Percentiles rank a stretch among this genome's conserved stretches.
Conservation (phyloP, 1,284 basidiomycete genomes). For the Fomitopsis betulina region DNA sequence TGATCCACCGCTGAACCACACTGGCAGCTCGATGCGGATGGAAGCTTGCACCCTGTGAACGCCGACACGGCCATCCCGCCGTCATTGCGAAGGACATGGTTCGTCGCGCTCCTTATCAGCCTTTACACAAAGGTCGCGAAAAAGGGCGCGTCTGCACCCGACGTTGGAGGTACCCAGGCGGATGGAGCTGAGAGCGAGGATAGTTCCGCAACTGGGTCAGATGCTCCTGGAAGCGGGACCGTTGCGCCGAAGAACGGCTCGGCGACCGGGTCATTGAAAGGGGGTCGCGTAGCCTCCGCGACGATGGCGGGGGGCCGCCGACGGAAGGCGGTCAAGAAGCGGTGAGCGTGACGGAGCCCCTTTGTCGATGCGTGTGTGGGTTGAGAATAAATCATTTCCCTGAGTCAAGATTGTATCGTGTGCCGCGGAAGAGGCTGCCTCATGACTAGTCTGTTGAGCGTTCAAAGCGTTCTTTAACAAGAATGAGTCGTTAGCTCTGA, state of each 20-base stretch:
- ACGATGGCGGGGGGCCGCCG: slow-evolving; percentile 56
- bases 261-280: slow-evolving; percentile 13
- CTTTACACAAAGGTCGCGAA: slow-evolving; percentile 30
- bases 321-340: slow-evolving; percentile 46
- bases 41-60: slow-evolving; percentile 51
- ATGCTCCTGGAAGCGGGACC: slow-evolving; percentile 35
- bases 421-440: background rate
- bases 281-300: slow-evolving; percentile 31
- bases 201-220: slow-evolving; percentile 31
- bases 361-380: background rate
- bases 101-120: slow-evolving; percentile 34
- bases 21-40: slow-evolving; percentile 34
- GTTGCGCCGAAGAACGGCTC: slow-evolving; percentile 29
- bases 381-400: background rate
- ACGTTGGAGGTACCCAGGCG: slow-evolving; percentile 12
- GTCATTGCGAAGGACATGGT: slow-evolving; percentile 48
- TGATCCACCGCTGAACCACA: background rate
- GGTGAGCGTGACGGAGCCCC: slow-evolving; percentile 17
- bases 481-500: background rate
- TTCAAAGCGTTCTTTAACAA: background rate
- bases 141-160: slow-evolving; percentile 18
- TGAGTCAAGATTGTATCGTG: background rate
- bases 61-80: slow-evolving; percentile 42
- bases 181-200: slow-evolving; percentile 23
- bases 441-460: background rate